phyloP scores from a whole-genome alignment of 257 asterid genomes.

The Solanum pimpinellifolium region DNA sequence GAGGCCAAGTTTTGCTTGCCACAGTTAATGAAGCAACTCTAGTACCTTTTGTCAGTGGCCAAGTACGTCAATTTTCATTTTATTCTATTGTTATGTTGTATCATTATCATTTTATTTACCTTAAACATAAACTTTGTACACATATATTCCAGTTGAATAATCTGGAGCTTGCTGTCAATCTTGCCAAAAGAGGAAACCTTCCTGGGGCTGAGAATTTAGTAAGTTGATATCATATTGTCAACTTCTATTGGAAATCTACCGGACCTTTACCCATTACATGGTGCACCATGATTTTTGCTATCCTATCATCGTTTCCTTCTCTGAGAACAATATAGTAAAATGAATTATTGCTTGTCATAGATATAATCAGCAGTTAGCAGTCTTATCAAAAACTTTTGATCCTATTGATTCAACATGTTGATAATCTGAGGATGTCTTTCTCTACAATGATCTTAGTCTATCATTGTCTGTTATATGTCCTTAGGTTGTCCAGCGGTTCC shows the following conservation, averaged over 20 bases:
- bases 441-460: background rate
- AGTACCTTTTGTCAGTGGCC: constrained; percentile 94
- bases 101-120: background rate
- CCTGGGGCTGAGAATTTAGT: constrained; percentile 99
- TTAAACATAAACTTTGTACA: background rate
- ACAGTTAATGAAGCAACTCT: constrained; percentile 90
- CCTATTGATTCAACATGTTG: background rate
- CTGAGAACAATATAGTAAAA: background rate
- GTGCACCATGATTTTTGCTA: background rate
- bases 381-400: background rate
- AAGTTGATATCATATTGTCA: constrained; percentile 9
- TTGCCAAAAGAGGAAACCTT: constrained; percentile 97
- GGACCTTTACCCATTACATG: background rate
- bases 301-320: background rate
- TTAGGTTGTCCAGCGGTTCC: constrained; percentile 98
- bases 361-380: background rate
- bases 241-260: background rate
- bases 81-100: background rate
- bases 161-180: constrained; percentile 99
- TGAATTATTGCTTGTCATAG: background rate
- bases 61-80: constrained; percentile 38
- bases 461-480: background rate
- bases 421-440: background rate
- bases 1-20: constrained; percentile 95
- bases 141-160: constrained; percentile 56